phyloP scores from a whole-genome alignment of 441 rosid species.

The Euphorbia corollata region DNA sequence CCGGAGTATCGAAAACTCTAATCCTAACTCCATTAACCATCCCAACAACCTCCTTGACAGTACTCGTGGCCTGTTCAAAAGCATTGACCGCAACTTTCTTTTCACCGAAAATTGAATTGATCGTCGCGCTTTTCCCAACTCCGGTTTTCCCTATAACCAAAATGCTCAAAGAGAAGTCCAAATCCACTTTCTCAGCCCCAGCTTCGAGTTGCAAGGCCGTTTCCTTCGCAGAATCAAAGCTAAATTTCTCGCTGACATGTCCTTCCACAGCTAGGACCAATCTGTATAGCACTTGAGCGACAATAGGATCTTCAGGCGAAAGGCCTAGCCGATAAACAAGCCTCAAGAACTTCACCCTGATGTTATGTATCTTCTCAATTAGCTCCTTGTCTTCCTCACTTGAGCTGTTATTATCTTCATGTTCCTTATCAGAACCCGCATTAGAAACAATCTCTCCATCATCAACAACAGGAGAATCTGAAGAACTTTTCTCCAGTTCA shows the following conservation, averaged over 20 bases:
- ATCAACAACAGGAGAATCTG: slow-evolving; percentile 22
- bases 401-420: slow-evolving; percentile 29
- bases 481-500: slow-evolving; percentile 22
- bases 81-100: slow-evolving; percentile 45
- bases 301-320: slow-evolving; percentile 42
- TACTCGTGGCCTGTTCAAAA: slow-evolving; percentile 48
- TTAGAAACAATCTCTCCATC: slow-evolving; percentile 33
- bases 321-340: slow-evolving; percentile 41
- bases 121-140: slow-evolving; percentile 84
- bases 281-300: slow-evolving; percentile 40
- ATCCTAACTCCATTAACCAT: slow-evolving; percentile 45
- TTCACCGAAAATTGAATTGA: slow-evolving; percentile 69
- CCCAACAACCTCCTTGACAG: slow-evolving; percentile 49
- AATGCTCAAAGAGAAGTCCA: slow-evolving; percentile 52
- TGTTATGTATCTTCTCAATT: slow-evolving; percentile 41
- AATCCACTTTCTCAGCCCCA: slow-evolving; percentile 35
- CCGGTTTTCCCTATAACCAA: slow-evolving; percentile 82
- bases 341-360: slow-evolving; percentile 61
- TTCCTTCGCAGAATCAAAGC: slow-evolving; percentile 37
- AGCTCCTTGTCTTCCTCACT: slow-evolving; percentile 54
- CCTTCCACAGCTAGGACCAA: slow-evolving; percentile 30
- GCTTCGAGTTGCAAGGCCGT: slow-evolving; percentile 40
- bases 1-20: slow-evolving; percentile 72
- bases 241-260: slow-evolving; percentile 30
- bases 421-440: slow-evolving; percentile 27